A percentile compares a stretch with the other conserved stretches of the same genome.
Conservation (phyloP, 768 basidiomycete genomes). For the Agrocybe pediades region DNA sequence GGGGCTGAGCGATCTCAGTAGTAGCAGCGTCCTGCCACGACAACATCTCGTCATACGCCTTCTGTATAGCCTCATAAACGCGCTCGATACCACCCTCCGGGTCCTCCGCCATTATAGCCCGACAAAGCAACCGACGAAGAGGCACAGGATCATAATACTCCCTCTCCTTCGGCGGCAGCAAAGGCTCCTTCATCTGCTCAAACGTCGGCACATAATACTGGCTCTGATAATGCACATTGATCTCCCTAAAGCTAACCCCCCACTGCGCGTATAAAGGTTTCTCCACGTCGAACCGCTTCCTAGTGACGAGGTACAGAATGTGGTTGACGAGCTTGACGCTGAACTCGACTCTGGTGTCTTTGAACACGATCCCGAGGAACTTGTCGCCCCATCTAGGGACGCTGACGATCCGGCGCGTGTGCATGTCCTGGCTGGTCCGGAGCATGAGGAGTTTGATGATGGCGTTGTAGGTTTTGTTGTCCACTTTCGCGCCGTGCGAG, state of each 20-base stretch:
- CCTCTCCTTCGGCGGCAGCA: not conserved
- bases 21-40: not conserved
- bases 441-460: constrained; percentile 38
- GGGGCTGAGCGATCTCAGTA: too few species aligned
- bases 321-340: constrained; percentile 5
- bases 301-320: constrained; percentile 9
- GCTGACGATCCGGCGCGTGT: constrained; percentile 1
- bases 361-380: constrained; percentile 22
- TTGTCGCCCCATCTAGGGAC: constrained; percentile 26
- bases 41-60: not conserved
- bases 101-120: constrained; percentile 1
- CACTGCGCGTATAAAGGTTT: constrained; percentile 5
- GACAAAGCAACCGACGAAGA: constrained; percentile 3
- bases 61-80: not conserved
- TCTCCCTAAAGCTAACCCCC: not conserved
- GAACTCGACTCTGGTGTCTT: constrained; percentile 5
- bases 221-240: not conserved
- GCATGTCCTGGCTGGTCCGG: constrained; percentile 26
- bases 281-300: constrained; percentile 4
- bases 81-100: not conserved
- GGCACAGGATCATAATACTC: constrained; percentile 1
- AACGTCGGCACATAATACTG: constrained; percentile 8
- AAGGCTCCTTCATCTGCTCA: constrained; percentile 8
- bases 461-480: constrained; percentile 38
- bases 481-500: constrained; percentile 29